Evolutionary conservation across 139 green algal species (phyloP), one percentile per base, ranked within the genome.

Genomic region (Desmodesmus armatus): DNA sequence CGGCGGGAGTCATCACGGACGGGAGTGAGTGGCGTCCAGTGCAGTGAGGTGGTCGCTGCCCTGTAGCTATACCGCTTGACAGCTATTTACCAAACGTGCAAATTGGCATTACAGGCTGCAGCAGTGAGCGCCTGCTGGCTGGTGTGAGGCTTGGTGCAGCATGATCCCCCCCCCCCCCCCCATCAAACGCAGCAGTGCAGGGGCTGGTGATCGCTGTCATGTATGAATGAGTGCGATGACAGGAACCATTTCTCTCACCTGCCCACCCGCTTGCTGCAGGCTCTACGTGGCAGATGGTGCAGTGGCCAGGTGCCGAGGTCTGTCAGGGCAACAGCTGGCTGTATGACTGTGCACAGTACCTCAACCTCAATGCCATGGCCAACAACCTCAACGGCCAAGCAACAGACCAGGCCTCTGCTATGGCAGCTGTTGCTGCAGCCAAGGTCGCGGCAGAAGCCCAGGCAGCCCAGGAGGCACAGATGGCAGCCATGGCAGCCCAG

Each of bases 321-420:
- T 84, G 78, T 33, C 31, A 63, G 15, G 55, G 62, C 78, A 62
- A 74, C 27, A 77, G n/a, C 11, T 84, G 78, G 78, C 29, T 84
- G 31, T 84, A 77, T 65, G 78, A 84, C 25, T 84, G 78, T 15
- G 78, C 78, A n/a, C 78, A 72, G 39, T 77, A n/a, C 39, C 37
- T 84, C 2, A 77, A 75, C 33, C 4, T 84, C 25, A 62, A 84
- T 19, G n/a, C 62, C 25, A 47, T 76, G 15, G 47, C 7, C 39
- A 44, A 65, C 39, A 82, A 71, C 55, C n/a, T 82, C 5, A 53
- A 82, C 41, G 76, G 37, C 5, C 39, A 77, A 13, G 31, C 63
- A n/a, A 37, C 37, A 11, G 78, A 76, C 39, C 43, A 77, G 44
- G 78, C 62, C 3, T 76, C 62, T 37, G 78, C 62, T 9, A 84